These are phyloP conservation scores for Pseudoturritis turrita DNA, from an alignment of 345 rosid species.

Conservation along the genomic window DNA sequence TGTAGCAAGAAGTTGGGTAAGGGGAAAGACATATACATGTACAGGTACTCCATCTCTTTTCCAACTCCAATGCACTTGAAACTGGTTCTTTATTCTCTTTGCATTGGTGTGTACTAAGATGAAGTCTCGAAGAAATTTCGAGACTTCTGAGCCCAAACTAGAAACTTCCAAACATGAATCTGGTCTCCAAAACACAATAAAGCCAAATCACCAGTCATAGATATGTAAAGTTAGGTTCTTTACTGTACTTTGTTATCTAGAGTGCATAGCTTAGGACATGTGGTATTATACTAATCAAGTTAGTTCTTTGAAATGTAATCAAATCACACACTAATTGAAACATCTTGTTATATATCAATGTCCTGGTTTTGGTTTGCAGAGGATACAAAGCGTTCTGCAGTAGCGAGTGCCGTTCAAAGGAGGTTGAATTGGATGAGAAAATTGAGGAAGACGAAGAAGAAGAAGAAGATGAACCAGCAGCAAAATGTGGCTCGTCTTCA, in stretches of 20 bases:
- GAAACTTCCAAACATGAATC: too few relatives aligned
- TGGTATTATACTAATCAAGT: neutral
- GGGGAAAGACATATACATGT: conserved; percentile 72
- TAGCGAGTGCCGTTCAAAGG: conserved; percentile 51
- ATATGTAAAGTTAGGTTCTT: neutral
- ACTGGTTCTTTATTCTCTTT: neutral
- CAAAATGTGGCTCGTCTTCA: conserved; percentile 9
- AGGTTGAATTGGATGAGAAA: conserved; percentile 50
- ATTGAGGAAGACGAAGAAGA: conserved; percentile 28
- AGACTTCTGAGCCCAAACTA: too few relatives aligned
- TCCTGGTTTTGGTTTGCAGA: conserved; percentile 40
- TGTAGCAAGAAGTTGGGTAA: conserved; percentile 65
- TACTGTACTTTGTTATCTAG: neutral
- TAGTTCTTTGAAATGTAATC: neutral
- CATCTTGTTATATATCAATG: neutral
- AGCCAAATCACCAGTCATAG: too few relatives aligned
- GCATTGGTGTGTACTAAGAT: neutral
- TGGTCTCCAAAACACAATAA: too few relatives aligned
- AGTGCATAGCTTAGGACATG: neutral
- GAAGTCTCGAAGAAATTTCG: neutral
- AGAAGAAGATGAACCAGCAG: neutral
- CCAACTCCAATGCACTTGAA: neutral
- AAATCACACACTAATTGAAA: neutral
- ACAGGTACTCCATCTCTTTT: conserved; percentile 52
- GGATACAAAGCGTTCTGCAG: conserved; percentile 89